Evolutionary conservation across 192 early-diverging fungal genomes (phyloP).

Genomic region (Phycomyces nitens): DNA sequence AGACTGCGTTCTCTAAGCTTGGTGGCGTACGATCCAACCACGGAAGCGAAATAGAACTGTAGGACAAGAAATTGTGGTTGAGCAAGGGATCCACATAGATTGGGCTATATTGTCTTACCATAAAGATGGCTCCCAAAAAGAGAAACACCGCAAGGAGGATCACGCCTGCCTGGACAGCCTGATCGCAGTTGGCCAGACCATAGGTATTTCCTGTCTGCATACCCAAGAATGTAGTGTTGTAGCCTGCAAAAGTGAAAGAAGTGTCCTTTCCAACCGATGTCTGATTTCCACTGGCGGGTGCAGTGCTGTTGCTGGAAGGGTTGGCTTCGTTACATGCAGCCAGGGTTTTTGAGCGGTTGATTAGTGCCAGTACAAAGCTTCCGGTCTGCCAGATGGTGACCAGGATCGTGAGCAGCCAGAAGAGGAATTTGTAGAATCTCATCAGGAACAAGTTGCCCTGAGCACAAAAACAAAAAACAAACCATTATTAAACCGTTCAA

Average conservation of each 20-base stretch:
- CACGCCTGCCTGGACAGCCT: constrained; percentile 31
- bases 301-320: background rate
- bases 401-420: constrained; percentile 24
- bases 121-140: constrained; percentile 25
- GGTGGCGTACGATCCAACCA: constrained; percentile 20
- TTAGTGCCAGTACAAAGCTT: constrained; percentile 20
- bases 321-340: constrained; percentile 10
- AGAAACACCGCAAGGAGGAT: constrained; percentile 25
- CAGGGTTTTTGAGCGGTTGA: constrained; percentile 13
- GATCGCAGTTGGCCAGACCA: constrained; percentile 30
- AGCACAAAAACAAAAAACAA: background rate
- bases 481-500: too few relatives aligned
- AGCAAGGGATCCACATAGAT: background rate
- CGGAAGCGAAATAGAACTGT: constrained; percentile 30
- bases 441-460: constrained; percentile 32
- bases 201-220: constrained; percentile 29
- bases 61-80: background rate
- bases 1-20: constrained; percentile 25
- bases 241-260: constrained; percentile 5
- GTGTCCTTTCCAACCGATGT: background rate
- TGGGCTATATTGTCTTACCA: constrained; percentile 17
- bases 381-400: constrained; percentile 24
- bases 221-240: constrained; percentile 26
- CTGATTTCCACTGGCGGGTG: background rate
- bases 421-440: constrained; percentile 19